Base-by-base conservation (phyloP, 2,329 filamentous ascomycete species). In the Cercospora nicotianae region DNA sequence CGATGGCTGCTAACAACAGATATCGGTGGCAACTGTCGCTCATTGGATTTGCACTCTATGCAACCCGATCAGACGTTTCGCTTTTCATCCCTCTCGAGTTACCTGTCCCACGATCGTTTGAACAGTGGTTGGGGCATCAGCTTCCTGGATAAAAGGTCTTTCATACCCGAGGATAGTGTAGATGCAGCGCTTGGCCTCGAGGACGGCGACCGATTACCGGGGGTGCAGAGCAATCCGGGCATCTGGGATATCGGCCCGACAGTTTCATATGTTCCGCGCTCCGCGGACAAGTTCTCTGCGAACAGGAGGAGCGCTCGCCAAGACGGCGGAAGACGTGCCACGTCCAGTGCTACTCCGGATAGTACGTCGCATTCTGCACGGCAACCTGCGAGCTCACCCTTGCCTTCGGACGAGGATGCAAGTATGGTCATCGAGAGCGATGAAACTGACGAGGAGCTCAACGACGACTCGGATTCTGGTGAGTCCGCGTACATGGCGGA, bases 1-100 rank as follows among this genome's bases (percentile, higher is more conserved):
- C 79, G 80, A 63, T 89, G 85, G 84, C 82, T 90, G 63, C 75
- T 87, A 30, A 87, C 85, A 64, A 86, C 84, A 10, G 85, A 87
- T 69, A 87, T 90, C 36, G 73, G 70, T 28, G 76, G 76, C 45
- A 72, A 72, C 36, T 77, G 73, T 61, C 71, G 75, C 20, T 69
- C 73, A 4, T 74, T 78, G 42, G 75, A 77, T 63, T 65, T 78
- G 45, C 70, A 74, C 59, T 33, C 23, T 10, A 73, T 72, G 64
- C 64, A 67, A 51, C 60, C 67, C 5, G 63, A 68, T 30, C 74
- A 74, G 65, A 72, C 67, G 3, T 75, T 75, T 48, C 72, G 72
- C n/a, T 75, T 75, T 63, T 72, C 70, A 5, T 18, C 45, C 16
- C 30, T 66, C 10, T 48, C 60, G 1, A 65, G 28, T 51, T 60